phyloP scores from a whole-genome alignment of 139 green algal genomes.

The Coccomyxa sp. region DNA sequence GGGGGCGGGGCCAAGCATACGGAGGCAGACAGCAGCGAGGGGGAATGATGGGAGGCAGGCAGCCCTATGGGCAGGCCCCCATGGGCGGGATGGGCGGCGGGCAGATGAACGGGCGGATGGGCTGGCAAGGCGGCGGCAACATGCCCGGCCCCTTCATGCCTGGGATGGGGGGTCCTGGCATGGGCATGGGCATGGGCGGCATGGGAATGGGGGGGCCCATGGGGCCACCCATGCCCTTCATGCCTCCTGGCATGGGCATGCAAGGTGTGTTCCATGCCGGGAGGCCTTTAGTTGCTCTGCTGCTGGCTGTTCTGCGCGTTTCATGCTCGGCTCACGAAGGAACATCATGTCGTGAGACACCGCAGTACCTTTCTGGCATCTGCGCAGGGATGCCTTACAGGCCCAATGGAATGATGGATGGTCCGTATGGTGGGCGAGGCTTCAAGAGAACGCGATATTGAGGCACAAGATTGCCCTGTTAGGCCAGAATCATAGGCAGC shows the following conservation, averaged over 20 bases:
- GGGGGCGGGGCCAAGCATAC: neutral
- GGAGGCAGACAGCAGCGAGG: neutral
- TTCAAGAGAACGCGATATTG: no score
- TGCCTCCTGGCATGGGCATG: conserved; percentile 8
- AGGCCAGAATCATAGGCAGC: no score
- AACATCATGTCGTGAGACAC: neutral
- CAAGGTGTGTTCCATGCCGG: neutral
- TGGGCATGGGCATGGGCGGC: conserved; percentile 9
- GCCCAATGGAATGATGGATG: neutral
- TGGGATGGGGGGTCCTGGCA: neutral
- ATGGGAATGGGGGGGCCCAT: conserved; percentile 27
- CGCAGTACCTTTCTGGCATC: neutral
- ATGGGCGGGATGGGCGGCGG: neutral
- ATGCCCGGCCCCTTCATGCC: neutral
- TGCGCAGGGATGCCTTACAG: neutral
- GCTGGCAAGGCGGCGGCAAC: neutral
- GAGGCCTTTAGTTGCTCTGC: neutral
- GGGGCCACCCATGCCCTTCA: conserved; percentile 10
- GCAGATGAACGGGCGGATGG: conserved; percentile 7
- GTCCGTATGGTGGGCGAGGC: neutral
- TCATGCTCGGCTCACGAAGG: neutral
- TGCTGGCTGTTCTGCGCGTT: neutral
- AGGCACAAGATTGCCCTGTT: no score
- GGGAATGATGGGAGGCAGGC: neutral
- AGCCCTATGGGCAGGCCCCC: conserved; percentile 3